phyloP scores from a whole-genome alignment of 345 rosid species.

The Linum trigynum region DNA sequence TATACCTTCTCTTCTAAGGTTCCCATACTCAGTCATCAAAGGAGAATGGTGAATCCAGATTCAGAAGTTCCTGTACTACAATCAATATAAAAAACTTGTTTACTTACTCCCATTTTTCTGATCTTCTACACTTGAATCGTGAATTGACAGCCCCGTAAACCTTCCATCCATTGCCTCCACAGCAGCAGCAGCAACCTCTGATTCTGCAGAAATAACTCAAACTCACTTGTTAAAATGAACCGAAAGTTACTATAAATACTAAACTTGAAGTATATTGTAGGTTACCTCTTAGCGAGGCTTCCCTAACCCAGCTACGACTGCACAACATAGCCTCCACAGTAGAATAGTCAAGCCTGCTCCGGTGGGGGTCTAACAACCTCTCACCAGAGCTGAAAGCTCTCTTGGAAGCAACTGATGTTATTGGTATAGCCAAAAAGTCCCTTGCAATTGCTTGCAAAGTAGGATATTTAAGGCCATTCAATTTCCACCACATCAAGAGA shows the following conservation, averaged over 20 bases:
- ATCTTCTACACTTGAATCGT: neutral
- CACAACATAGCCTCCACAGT: neutral
- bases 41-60: too few relatives aligned
- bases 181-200: neutral
- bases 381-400: neutral
- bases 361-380: neutral
- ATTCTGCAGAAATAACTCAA: neutral
- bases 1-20: too few relatives aligned
- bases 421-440: neutral
- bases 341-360: neutral
- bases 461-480: conserved; percentile 1
- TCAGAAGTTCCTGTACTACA: too few relatives aligned
- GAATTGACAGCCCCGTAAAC: neutral
- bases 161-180: neutral
- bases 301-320: neutral
- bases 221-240: neutral
- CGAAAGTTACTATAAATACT: too few relatives aligned
- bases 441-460: neutral
- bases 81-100: too few relatives aligned
- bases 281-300: neutral
- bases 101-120: neutral
- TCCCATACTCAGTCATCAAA: too few relatives aligned
- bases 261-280: neutral
- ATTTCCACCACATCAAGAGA: neutral
- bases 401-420: neutral